Base-by-base conservation (phyloP, 805 yeast species). In the Kodamaea kakaduensis region DNA sequence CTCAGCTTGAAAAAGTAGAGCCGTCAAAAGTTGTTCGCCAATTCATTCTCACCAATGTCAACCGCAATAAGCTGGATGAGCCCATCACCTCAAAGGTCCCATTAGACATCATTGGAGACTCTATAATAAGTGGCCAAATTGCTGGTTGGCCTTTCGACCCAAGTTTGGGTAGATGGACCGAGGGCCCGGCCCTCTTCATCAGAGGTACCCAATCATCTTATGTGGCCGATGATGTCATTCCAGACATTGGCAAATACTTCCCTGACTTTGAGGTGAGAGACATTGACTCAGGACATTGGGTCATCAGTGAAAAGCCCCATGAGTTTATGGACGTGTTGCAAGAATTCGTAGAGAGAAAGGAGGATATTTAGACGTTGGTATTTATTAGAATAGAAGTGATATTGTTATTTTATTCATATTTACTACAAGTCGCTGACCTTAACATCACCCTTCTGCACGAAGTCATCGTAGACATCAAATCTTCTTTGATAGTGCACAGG, bases 281-380 rank as follows among this genome's bases (percentile, higher is more conserved):
- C 50, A 64, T 93, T 16, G 81, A 85, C 13, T 76, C 89, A 0
- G 96, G 96, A 2, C 98, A 90, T 58, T 90, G 97, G 96, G 75
- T 89, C 10, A 86, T 86, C 45, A 77, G 86, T 25, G 97, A 90
- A 52, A 81, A 82, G 46, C 96, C 97, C 1, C 48, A 64, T 6
- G 94, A 81, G 51, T 87, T 90, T 44, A 64, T 85, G 16, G 75
- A 69, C 3, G 59, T 63, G 5, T 76, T 84, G 10, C 69, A 67
- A 18, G 82, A 81, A 18, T 89, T 78, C 60, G 67, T 86, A 5
- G 77, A 75, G 38, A 53, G 64, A 32, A 56, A 61, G 34, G 73
- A 67, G 42, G 72, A 67, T 32, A 50, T 46, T 3, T 32, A 27
- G 29, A 15, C n/a, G n/a, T 6, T 16, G 12, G n/a, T 5, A 26